Conservation (phyloP, 768 basidiomycete genomes). For the Dioszegia aurantiaca region DNA sequence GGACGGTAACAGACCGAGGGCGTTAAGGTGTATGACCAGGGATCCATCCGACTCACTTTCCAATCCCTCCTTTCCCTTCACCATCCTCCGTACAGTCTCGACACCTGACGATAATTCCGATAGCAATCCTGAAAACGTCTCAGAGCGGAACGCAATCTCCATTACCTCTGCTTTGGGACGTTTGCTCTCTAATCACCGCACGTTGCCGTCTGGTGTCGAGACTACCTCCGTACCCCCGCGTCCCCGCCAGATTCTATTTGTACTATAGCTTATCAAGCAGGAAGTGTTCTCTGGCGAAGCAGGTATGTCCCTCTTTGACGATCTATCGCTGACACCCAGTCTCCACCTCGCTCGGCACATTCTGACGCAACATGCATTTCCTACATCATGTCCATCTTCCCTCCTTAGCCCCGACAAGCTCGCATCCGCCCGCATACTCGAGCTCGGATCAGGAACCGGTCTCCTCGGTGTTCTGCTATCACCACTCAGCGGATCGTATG, state of each 20-base stretch:
- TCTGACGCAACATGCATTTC: slow-evolving; percentile 33
- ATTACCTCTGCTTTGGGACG: too few species aligned
- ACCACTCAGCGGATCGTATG: slow-evolving; percentile 31
- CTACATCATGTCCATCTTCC: slow-evolving; percentile 11
- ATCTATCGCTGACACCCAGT: slow-evolving; percentile 17
- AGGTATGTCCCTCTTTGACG: slow-evolving; percentile 20
- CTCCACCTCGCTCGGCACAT: slow-evolving; percentile 39
- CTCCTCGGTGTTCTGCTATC: slow-evolving; percentile 40
- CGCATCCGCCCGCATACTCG: slow-evolving; percentile 28
- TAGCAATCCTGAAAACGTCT: too few species aligned
- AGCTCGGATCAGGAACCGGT: slow-evolving; percentile 50
- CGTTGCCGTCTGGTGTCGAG: too few species aligned
- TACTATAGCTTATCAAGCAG: slow-evolving; percentile 15
- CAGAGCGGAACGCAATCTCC: too few species aligned
- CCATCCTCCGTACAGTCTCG: too few species aligned
- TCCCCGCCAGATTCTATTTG: not conserved
- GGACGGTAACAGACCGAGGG: too few species aligned
- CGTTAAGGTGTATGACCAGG: too few species aligned
- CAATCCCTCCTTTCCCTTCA: too few species aligned
- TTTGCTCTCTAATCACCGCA: too few species aligned
- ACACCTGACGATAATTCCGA: too few species aligned
- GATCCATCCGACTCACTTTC: too few species aligned
- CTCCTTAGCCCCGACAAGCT: slow-evolving; percentile 25
- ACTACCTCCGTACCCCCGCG: too few species aligned
- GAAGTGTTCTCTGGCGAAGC: slow-evolving; percentile 50